A percentile compares a stretch with the other conserved stretches of the same genome.
Evolutionary conservation across 352 stramenopile genomes (phyloP).

Genomic region (Globisporangium recalcitrans): DNA sequence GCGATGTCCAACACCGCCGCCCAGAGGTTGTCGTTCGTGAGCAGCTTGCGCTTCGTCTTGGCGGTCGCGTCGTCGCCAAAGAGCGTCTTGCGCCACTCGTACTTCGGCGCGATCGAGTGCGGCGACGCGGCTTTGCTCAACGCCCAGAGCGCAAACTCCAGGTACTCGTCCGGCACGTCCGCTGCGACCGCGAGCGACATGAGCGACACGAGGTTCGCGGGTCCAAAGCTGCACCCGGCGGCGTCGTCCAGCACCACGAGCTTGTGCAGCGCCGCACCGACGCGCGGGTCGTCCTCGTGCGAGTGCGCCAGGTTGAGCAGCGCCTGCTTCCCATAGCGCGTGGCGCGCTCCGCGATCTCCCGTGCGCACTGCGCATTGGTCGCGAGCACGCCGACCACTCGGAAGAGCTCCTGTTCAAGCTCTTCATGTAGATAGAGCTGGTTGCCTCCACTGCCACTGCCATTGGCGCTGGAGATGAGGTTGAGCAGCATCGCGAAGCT

Average conservation of each 20-base stretch:
- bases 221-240: slow-evolving; percentile 42
- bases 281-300: slow-evolving; percentile 50
- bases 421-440: slow-evolving; percentile 26
- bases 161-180: slow-evolving; percentile 52
- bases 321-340: slow-evolving; percentile 64
- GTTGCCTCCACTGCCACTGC: slow-evolving; percentile 28
- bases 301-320: slow-evolving; percentile 48
- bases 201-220: slow-evolving; percentile 63
- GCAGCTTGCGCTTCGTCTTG: slow-evolving; percentile 50
- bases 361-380: slow-evolving; percentile 48
- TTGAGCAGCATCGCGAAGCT: slow-evolving; percentile 67
- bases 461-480: slow-evolving; percentile 13
- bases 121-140: slow-evolving; percentile 43
- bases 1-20: slow-evolving; percentile 24
- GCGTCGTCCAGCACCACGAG: slow-evolving; percentile 40
- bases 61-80: slow-evolving; percentile 51
- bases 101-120: slow-evolving; percentile 25
- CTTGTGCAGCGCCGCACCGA: slow-evolving; percentile 46
- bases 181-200: slow-evolving; percentile 51
- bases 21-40: slow-evolving; percentile 52
- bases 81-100: slow-evolving; percentile 53
- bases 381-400: slow-evolving; percentile 40
- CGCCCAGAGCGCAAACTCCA: slow-evolving; percentile 69
- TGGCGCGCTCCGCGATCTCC: slow-evolving; percentile 54
- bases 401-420: slow-evolving; percentile 44